phyloP scores from a whole-genome alignment of 2,329 filamentous ascomycete species.

The Metarhizium humberi region DNA sequence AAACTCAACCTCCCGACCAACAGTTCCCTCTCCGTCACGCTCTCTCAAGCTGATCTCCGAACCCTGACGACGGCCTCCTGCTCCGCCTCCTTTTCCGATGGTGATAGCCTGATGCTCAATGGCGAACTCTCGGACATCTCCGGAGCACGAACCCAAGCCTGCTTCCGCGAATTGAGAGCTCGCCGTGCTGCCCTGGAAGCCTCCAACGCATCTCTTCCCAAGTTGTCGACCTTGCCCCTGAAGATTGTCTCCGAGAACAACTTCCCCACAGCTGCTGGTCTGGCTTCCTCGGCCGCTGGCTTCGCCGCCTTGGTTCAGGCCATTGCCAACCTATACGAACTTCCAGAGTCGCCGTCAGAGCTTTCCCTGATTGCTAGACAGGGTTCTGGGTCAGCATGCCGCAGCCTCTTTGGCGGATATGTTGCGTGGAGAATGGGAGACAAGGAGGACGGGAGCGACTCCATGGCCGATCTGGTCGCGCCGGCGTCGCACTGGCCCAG shows the following conservation, averaged over 20 bases:
- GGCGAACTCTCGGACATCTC: conserved; percentile 73
- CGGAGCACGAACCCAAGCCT: conserved; percentile 86
- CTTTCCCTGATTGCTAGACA: conserved; percentile 85
- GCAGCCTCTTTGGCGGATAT: conserved; percentile 88
- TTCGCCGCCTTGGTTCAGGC: conserved; percentile 69
- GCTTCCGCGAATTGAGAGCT: conserved; percentile 75
- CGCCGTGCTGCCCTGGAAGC: conserved; percentile 70
- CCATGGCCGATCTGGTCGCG: conserved; percentile 78
- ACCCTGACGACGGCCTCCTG: conserved; percentile 94
- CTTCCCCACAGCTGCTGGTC: conserved; percentile 93
- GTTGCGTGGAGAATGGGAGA: conserved; percentile 86
- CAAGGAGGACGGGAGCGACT: conserved; percentile 72
- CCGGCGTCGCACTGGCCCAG: conserved; percentile 86
- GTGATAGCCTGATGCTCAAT: conserved; percentile 75
- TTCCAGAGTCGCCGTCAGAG: conserved; percentile 71
- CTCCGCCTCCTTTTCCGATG: conserved; percentile 57
- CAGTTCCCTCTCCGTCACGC: conserved; percentile 92
- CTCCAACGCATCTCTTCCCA: conserved; percentile 64
- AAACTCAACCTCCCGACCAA: conserved; percentile 96
- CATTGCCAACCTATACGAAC: conserved; percentile 84
- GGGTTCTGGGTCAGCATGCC: conserved; percentile 89
- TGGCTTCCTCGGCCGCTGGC: conserved; percentile 63
- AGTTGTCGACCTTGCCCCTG: conserved; percentile 67
- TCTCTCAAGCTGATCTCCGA: conserved; percentile 86
- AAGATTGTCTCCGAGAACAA: conserved; percentile 95